A percentile compares a stretch with the other conserved stretches of the same genome.
Conservation (phyloP, 2,329 filamentous ascomycete genomes). For the Stagonosporopsis rhizophila region DNA sequence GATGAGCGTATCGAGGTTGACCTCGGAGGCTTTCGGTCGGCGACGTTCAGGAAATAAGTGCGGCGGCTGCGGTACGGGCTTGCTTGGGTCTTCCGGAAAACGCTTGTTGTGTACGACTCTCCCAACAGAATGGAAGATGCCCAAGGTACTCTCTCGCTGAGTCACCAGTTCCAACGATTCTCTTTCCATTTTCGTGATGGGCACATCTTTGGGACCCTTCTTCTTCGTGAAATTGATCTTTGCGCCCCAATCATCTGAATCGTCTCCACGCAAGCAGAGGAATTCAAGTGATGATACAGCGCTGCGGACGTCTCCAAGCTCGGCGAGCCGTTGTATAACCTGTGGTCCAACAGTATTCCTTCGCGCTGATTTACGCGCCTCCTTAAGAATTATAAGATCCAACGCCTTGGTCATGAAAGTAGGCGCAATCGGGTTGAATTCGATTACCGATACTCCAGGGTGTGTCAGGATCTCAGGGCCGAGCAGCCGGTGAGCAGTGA, state of each 20-base stretch:
- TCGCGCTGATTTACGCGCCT: conserved; percentile 78
- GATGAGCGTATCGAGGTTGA: conserved; percentile 72
- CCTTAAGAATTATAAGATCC: conserved; percentile 81
- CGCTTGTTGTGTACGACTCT: conserved; percentile 98
- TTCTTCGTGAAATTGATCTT: conserved; percentile 69
- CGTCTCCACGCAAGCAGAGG: conserved; percentile 81
- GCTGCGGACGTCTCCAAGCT: conserved; percentile 89
- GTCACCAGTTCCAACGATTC: conserved; percentile 82
- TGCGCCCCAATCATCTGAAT: conserved; percentile 82
- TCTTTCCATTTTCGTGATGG: conserved; percentile 77
- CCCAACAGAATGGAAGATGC: conserved; percentile 94
- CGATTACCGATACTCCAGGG: conserved; percentile 78
- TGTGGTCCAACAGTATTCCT: conserved; percentile 77
- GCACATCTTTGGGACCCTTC: conserved; percentile 63
- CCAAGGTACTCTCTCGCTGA: conserved; percentile 86
- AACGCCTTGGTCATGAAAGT: conserved; percentile 86
- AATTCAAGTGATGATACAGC: conserved; percentile 94
- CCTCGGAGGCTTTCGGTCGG: conserved; percentile 54
- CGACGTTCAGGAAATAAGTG: conserved; percentile 54
- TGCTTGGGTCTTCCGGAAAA: conserved; percentile 53
- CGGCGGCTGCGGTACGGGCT: conserved; percentile 53
- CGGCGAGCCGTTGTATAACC: conserved; percentile 79
- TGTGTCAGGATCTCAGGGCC: conserved; percentile 87
- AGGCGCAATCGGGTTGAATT: conserved; percentile 91
- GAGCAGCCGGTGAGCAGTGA: conserved; percentile 88